phyloP scores from a whole-genome alignment of 2,329 filamentous ascomycete genomes.

The Sporothrix brunneoviolacea region DNA sequence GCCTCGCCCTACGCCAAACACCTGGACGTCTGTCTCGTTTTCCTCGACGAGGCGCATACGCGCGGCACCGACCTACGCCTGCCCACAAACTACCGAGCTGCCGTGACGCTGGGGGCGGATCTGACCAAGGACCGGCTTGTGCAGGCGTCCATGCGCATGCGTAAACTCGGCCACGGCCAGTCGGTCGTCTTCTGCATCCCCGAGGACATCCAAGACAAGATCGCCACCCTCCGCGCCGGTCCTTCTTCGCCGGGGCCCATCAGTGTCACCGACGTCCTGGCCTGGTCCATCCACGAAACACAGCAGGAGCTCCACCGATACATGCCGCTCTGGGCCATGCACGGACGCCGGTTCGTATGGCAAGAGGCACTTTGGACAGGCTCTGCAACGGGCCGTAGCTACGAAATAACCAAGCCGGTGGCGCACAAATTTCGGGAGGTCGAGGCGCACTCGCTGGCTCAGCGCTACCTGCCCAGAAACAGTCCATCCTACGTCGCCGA shows the following conservation, averaged over 20 bases:
- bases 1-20: slow-evolving; percentile 52
- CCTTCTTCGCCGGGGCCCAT: accelerated
- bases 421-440: background rate
- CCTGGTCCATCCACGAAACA: slow-evolving; percentile 55
- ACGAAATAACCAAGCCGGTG: slow-evolving; percentile 16
- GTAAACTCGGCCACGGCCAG: slow-evolving; percentile 61
- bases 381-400: background rate
- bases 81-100: slow-evolving; percentile 52
- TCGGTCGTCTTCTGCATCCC: slow-evolving; percentile 56
- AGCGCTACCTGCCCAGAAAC: slow-evolving; percentile 2
- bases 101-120: slow-evolving; percentile 58
- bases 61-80: slow-evolving; percentile 62
- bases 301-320: slow-evolving; percentile 40
- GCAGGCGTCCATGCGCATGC: slow-evolving; percentile 67
- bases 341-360: slow-evolving; percentile 48
- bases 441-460: slow-evolving; percentile 1
- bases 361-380: slow-evolving; percentile 3
- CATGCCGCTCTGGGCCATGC: slow-evolving; percentile 54
- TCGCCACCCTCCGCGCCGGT: slow-evolving; percentile 30
- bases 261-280: slow-evolving; percentile 50
- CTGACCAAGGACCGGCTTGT: slow-evolving; percentile 63
- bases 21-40: slow-evolving; percentile 56
- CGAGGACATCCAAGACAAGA: slow-evolving; percentile 50
- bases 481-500: background rate
- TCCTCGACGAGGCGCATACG: slow-evolving; percentile 64